Conservation (phyloP, 352 stramenopile genomes). For the Pythium apleroticum region DNA sequence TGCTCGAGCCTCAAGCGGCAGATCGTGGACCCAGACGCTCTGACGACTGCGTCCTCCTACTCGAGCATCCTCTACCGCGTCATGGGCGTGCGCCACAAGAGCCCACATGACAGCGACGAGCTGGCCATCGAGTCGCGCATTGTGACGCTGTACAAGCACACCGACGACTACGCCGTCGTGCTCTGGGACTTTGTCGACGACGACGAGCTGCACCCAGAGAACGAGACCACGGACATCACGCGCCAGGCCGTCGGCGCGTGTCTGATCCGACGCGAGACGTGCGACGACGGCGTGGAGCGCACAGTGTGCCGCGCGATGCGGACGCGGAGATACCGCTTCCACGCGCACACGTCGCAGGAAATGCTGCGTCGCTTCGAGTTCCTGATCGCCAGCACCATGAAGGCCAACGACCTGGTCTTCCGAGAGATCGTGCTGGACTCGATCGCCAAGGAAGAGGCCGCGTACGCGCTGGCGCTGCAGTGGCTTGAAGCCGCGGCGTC, state of each 20-base stretch:
- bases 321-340: slow-evolving; percentile 12
- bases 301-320: slow-evolving; percentile 7
- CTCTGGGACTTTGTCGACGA: slow-evolving; percentile 35
- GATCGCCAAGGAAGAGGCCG: slow-evolving; percentile 3
- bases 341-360: not conserved
- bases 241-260: slow-evolving; percentile 16
- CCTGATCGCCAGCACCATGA: not conserved
- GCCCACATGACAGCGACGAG: not conserved
- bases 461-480: not conserved
- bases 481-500: too few species aligned
- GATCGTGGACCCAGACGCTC: slow-evolving; percentile 9
- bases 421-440: slow-evolving; percentile 5
- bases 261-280: slow-evolving; percentile 15
- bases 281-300: slow-evolving; percentile 10
- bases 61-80: slow-evolving; percentile 3
- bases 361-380: not conserved
- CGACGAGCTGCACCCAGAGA: slow-evolving; percentile 31
- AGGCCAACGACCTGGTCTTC: slow-evolving; percentile 9
- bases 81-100: not conserved
- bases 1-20: slow-evolving; percentile 16
- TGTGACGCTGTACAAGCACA: slow-evolving; percentile 29
- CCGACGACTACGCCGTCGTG: slow-evolving; percentile 25
- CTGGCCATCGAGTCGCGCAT: slow-evolving; percentile 26
- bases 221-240: slow-evolving; percentile 21
- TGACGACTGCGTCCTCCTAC: not conserved